Conservation (phyloP, 148 eudicot genomes). For the Cornus kousa region DNA sequence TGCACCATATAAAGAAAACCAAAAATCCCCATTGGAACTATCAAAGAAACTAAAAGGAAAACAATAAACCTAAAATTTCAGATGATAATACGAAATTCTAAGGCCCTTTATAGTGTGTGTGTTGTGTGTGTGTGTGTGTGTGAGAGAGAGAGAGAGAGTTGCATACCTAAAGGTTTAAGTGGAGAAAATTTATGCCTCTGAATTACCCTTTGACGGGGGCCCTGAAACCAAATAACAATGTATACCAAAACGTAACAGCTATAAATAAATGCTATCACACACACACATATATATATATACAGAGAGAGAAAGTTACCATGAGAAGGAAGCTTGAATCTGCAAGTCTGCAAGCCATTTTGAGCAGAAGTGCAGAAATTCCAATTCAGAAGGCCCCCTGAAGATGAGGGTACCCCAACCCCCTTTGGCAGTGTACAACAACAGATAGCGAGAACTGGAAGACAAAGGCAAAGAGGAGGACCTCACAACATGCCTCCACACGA, state of each 20-base stretch:
- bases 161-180: conserved; percentile 33
- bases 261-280: background rate
- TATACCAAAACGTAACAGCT: background rate
- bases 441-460: background rate
- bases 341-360: conserved; percentile 39
- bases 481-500: too few species aligned
- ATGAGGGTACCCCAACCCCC: background rate
- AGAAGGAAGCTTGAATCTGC: conserved; percentile 35
- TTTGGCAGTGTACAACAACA: background rate
- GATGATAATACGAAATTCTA: background rate
- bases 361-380: conserved; percentile 6
- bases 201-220: conserved; percentile 30
- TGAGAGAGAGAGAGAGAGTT: background rate
- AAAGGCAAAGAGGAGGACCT: too few species aligned
- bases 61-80: background rate
- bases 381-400: conserved; percentile 11
- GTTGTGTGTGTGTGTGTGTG: background rate
- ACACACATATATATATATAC: background rate
- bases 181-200: conserved; percentile 24
- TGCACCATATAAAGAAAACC: background rate
- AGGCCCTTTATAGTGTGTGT: too few species aligned
- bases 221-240: conserved; percentile 21
- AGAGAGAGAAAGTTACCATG: conserved; percentile 25
- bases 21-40: background rate
- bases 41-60: background rate